Base-by-base conservation (phyloP, 2,329 filamentous ascomycete genomes). In the Aspergillus sp. region DNA sequence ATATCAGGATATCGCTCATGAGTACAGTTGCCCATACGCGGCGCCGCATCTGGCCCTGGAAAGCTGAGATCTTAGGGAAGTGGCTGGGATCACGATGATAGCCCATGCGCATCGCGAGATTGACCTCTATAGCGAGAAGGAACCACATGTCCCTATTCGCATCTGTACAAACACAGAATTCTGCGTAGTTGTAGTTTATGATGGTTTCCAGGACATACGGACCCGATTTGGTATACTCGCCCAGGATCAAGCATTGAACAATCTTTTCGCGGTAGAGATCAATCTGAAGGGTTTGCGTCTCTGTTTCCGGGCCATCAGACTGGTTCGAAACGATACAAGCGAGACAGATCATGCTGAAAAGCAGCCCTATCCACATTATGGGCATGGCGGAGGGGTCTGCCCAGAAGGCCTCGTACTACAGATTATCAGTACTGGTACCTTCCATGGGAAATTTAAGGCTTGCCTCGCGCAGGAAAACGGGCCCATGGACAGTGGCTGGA, bases 61-160 rank as follows among this genome's bases (percentile, higher is more conserved):
- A 84, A 1, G 80, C 76, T 1, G 80, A 75, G 46, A 86, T 80
- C 37, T 73, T 76, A 2, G 80, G 70, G 62, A 82, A 83, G 39
- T 82, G 79, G 6, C 68, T 76, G 14, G 82, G 76, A 64, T 86
- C 84, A 44, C 83, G 77, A 68, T 86, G 83, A 56, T 84, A 81
- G 9, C 84, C 84, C 79, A 84, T 85, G 17, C 82, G 76, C 78
- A 84, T 83, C 2, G 83, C 83, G 9, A 86, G 69, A n/a, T 83
- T 77, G 5, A 84, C 79, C 35, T 83, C 78, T 53, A 85, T 74
- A 12, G 79, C 78, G 3, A 81, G 79, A 51, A 85, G 74, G 19
- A 84, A 73, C 64, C 84, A 76, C 9, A 83, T 79, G n/a, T 81
- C 81, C 3, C 78, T 74, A 56, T 84, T 79, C 2, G 82, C 77